Evolutionary conservation across 176 grass and related monocot species (phyloP).

Genomic region (Aegilops longissima): DNA sequence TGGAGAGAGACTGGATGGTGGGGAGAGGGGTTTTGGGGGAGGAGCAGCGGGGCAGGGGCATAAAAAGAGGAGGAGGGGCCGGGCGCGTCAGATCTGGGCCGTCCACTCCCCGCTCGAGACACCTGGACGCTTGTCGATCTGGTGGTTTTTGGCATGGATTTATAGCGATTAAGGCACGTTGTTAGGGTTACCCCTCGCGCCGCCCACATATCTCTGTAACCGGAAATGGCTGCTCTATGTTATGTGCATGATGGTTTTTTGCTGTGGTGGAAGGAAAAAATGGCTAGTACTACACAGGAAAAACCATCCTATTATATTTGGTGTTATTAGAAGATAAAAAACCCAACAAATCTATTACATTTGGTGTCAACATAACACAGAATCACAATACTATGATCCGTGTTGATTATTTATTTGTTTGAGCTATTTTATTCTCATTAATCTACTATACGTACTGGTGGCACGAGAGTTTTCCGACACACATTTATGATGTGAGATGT

Average conservation of each 20-base stretch:
- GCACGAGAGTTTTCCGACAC: accelerated
- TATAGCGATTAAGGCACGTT: neutral
- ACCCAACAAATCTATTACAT: no score
- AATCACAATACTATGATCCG: neutral
- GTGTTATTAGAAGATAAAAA: no score
- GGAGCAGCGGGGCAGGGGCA: neutral
- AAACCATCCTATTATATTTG: no score
- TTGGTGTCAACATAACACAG: no score
- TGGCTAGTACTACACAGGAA: no score
- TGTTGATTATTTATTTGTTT: neutral
- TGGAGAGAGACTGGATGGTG: conserved; percentile 17
- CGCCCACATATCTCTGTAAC: neutral
- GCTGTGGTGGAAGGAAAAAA: neutral
- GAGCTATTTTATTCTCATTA: neutral
- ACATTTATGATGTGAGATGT: accelerated
- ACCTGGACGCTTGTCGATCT: neutral
- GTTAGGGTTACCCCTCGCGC: conserved; percentile 24
- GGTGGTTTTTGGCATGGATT: neutral
- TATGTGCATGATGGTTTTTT: neutral
- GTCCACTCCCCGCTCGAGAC: conserved; percentile 12
- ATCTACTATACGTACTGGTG: neutral
- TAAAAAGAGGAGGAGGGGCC: conserved; percentile 25
- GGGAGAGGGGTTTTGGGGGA: conserved; percentile 10
- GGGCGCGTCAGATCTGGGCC: conserved; percentile 16
- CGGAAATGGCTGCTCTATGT: neutral